Evolutionary conservation across 306 rosid genomes (phyloP).

Genomic region (Corylus heterophylla): DNA sequence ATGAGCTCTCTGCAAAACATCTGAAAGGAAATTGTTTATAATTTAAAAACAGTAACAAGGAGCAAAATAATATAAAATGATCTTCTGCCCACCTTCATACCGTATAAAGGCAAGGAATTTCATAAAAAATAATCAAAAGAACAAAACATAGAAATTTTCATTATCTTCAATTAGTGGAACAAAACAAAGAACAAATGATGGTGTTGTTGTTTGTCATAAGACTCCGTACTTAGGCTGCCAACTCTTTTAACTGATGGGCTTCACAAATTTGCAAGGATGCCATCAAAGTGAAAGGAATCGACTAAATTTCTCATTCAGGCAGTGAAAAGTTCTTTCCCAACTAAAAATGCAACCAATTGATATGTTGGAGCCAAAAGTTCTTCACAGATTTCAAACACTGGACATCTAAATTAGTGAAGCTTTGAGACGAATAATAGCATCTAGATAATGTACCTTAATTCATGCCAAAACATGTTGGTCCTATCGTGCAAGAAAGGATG

Average conservation of each 20-base stretch:
- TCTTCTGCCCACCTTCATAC: neutral
- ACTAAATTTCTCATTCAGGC: too few species aligned
- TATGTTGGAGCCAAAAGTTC: neutral
- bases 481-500: conserved; percentile 47
- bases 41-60: neutral
- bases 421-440: neutral
- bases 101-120: neutral
- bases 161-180: neutral
- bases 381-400: neutral
- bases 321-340: conserved; percentile 5
- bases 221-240: neutral
- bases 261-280: neutral
- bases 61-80: neutral
- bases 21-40: conserved; percentile 24
- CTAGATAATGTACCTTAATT: conserved; percentile 45
- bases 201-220: neutral
- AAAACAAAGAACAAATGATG: too few species aligned
- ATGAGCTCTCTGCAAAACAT: conserved; percentile 53
- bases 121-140: neutral
- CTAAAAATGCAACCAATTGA: neutral
- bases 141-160: neutral
- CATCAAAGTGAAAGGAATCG: neutral
- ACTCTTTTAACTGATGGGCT: neutral
- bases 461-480: conserved; percentile 61
- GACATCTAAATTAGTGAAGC: neutral